A percentile compares a stretch with the other conserved stretches of the same genome.
Conservation (phyloP, 148 eudicot genomes). For the Oxyria digyna region DNA sequence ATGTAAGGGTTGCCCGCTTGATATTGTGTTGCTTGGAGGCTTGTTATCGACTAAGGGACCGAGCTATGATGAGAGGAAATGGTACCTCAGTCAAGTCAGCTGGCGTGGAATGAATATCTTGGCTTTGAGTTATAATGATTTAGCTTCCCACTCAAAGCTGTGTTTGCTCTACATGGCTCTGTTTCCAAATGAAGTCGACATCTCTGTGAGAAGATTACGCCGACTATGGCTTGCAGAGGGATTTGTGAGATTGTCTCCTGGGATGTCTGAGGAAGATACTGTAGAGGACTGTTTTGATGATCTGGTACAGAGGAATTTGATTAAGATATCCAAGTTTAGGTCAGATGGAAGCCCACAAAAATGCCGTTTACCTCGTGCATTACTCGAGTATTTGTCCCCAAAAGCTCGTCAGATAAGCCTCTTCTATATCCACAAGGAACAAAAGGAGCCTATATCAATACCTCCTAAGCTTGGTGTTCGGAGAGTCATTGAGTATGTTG, state of each 20-base stretch:
- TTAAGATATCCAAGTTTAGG: conserved; percentile 27
- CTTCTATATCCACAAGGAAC: conserved; percentile 18
- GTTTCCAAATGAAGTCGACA: conserved; percentile 28
- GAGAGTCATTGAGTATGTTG: conserved; percentile 22
- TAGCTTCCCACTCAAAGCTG: conserved; percentile 20
- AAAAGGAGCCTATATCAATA: neutral
- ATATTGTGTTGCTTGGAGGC: conserved; percentile 20
- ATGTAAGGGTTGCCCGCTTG: conserved; percentile 14
- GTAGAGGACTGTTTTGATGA: conserved; percentile 24
- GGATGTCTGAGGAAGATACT: conserved; percentile 18
- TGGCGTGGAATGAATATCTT: conserved; percentile 13
- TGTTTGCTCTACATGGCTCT: conserved; percentile 38
- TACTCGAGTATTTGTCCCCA: conserved; percentile 19
- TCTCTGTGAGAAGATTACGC: conserved; percentile 28
- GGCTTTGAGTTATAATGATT: conserved; percentile 26
- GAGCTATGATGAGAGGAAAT: conserved; percentile 7
- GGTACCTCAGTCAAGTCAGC: conserved; percentile 5
- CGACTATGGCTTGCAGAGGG: conserved; percentile 46
- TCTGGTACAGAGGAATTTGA: conserved; percentile 25
- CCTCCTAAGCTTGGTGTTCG: conserved; percentile 14
- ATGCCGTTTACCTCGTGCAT: conserved; percentile 25
- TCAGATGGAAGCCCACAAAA: conserved; percentile 33
- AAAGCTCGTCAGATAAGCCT: conserved; percentile 26
- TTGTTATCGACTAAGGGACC: conserved; percentile 15
- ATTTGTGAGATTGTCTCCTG: conserved; percentile 17